Conservation (phyloP, 139 green algal genomes). For the Penium margaritaceum region DNA sequence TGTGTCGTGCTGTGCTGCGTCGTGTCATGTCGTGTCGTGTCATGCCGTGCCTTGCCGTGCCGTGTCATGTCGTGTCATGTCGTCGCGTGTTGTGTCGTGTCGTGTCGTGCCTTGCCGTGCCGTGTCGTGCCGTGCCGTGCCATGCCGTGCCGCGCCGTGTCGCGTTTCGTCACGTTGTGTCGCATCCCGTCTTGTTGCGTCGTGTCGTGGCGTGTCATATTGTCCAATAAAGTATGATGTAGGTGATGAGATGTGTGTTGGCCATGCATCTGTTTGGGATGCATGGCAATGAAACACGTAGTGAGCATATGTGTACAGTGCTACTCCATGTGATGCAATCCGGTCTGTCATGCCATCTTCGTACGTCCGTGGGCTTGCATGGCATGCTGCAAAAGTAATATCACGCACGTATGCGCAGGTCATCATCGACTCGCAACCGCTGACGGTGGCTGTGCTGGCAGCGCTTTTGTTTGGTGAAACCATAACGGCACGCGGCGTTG, state of each 20-base stretch:
- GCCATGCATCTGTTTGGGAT: no score
- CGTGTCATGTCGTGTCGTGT: no score
- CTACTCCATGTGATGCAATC: no score
- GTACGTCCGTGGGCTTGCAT: no score
- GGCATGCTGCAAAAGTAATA: no score
- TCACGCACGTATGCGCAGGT: no score
- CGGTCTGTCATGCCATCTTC: no score
- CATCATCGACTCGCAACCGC: constrained; percentile 94
- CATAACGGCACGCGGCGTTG: constrained; percentile 50
- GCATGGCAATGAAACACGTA: no score
- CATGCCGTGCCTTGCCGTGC: neutral
- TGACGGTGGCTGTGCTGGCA: constrained; percentile 89
- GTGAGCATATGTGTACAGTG: no score
- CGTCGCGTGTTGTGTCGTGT: neutral
- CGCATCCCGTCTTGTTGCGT: neutral
- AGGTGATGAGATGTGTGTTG: no score
- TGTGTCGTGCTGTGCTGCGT: no score
- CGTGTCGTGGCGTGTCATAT: neutral
- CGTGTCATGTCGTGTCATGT: constrained; percentile 2
- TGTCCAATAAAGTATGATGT: neutral
- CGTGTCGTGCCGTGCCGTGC: neutral
- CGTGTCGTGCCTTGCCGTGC: neutral
- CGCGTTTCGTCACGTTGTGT: neutral
- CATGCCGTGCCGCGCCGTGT: no score
- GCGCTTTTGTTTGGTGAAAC: constrained; percentile 83